These are phyloP conservation scores for Penicillium daleae DNA, from an alignment of 495 filamentous ascomycete species.

Conservation along the genomic window DNA sequence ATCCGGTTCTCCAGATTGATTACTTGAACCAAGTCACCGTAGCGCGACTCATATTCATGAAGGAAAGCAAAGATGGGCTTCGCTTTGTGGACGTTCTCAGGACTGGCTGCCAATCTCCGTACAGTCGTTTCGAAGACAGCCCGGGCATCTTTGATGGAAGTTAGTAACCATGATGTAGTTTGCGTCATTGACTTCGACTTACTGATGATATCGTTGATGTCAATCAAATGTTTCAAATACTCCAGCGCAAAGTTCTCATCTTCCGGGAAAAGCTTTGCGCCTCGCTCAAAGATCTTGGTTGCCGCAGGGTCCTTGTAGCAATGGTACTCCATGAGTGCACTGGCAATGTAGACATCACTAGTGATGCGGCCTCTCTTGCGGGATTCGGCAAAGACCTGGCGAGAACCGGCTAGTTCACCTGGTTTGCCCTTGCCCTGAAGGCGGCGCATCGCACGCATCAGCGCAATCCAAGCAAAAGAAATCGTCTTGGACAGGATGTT, in stretches of 20 bases:
- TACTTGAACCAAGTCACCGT: conserved; percentile 87
- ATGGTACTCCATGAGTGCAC: conserved; percentile 88
- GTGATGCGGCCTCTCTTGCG: conserved; percentile 82
- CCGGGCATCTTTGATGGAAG: conserved; percentile 70
- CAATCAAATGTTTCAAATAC: conserved; percentile 91
- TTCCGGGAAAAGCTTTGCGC: conserved; percentile 87
- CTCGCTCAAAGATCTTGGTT: conserved; percentile 92
- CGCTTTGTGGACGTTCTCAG: conserved; percentile 70
- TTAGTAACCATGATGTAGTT: conserved; percentile 22
- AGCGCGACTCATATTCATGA: conserved; percentile 92
- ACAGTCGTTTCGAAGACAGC: conserved; percentile 94
- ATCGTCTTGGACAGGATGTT: conserved; percentile 75
- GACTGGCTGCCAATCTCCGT: conserved; percentile 71
- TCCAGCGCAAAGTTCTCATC: conserved; percentile 91
- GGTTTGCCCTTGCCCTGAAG: conserved; percentile 89
- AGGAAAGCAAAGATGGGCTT: conserved; percentile 88
- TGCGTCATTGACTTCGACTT: conserved; percentile 42
- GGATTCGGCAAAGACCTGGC: conserved; percentile 85
- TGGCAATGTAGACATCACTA: conserved; percentile 91
- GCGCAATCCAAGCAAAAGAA: conserved; percentile 89
- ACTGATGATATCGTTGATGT: conserved; percentile 91
- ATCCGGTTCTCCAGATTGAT: conserved; percentile 89
- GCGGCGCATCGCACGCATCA: conserved; percentile 91
- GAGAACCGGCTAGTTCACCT: conserved; percentile 70
- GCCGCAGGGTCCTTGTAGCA: conserved; percentile 93